Evolutionary conservation across 805 yeast species (phyloP), one percentile per base, ranked within the genome.

Genomic region (Saccharomyces eubayanus): DNA sequence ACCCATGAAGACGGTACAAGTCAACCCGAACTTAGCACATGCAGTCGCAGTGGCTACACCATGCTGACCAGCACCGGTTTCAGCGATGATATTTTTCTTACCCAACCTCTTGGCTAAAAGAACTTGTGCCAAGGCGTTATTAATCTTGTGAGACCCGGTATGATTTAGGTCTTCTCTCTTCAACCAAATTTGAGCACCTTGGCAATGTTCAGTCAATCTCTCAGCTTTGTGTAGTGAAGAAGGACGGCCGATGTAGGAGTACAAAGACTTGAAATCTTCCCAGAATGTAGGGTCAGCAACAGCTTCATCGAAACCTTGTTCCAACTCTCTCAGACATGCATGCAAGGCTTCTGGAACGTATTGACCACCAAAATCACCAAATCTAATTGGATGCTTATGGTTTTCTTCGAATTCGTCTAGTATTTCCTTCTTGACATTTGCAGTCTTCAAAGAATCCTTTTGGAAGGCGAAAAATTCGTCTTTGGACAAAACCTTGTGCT

Each of bases 291-390:
- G 94, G 72, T 94, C 99, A 29, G 91, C 89, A 59, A 84, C 84
- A 20, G 97, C 97, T 46, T 76, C 79, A 68, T 87, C 91, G 69
- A 91, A 95, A 3, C 89, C 97, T 52, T 69, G 75, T 74, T 94
- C 99, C 54, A 94, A 79, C 73, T 94, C 96, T 57, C 83, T 80
- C 62, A 94, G 78, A 75, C 98, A 92, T 47, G 96, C 81, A 72
- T 91, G 92, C 65, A 94, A 75, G 24, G 96, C 89, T 76, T 94
- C 99, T 43, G 99, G 99, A 45, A 94, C 99, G 67, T 89, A 94
- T 75, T 94, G 99, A 56, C 99, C 99, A 69, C 99, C 99, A 67
- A 89, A 95, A 50, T 83, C 90, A 65, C 98, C 99, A 64, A 92
- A 92, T 58, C 86, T 78, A 54, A 92, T 85, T 60, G 83, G 79